phyloP scores from a whole-genome alignment of 176 grass and related monocot genomes.

The Stipa capillata region DNA sequence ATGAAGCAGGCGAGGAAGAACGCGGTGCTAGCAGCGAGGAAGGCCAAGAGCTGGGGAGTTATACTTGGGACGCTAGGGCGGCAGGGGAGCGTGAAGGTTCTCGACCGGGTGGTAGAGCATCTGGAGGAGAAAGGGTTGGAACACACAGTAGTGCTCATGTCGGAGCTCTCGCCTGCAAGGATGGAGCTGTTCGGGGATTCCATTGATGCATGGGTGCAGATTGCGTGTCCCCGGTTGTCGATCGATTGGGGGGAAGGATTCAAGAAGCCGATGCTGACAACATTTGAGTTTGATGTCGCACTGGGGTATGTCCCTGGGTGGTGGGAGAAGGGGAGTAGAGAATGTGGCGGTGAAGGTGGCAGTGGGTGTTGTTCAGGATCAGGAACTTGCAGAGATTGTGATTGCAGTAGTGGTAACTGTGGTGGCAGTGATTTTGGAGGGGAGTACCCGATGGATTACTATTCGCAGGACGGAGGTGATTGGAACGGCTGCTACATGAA shows the following conservation, averaged over 20 bases:
- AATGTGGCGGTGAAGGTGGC: neutral
- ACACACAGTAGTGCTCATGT: slow-evolving; percentile 81
- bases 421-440: slow-evolving; percentile 30
- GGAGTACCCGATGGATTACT: slow-evolving; percentile 95
- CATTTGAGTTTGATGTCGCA: slow-evolving; percentile 87
- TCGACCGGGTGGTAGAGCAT: slow-evolving; percentile 75
- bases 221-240: slow-evolving; percentile 81
- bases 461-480: slow-evolving; percentile 83
- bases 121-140: slow-evolving; percentile 88
- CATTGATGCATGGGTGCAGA: slow-evolving; percentile 86
- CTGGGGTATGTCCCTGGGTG: slow-evolving; percentile 80
- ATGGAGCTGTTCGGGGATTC: slow-evolving; percentile 84
- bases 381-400: slow-evolving; percentile 4
- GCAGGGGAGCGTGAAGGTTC: slow-evolving; percentile 65
- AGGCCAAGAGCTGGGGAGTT: slow-evolving; percentile 72
- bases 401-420: slow-evolving; percentile 9
- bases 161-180: slow-evolving; percentile 68
- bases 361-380: slow-evolving; percentile 26
- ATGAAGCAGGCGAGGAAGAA: slow-evolving; percentile 90
- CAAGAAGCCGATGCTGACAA: slow-evolving; percentile 74
- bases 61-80: slow-evolving; percentile 75
- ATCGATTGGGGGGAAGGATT: slow-evolving; percentile 97
- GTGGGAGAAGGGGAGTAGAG: slow-evolving; percentile 66
- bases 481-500: slow-evolving; percentile 96
- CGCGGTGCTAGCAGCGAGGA: slow-evolving; percentile 55